phyloP scores from a whole-genome alignment of 768 basidiomycete species.

The Mycena belliarum region DNA sequence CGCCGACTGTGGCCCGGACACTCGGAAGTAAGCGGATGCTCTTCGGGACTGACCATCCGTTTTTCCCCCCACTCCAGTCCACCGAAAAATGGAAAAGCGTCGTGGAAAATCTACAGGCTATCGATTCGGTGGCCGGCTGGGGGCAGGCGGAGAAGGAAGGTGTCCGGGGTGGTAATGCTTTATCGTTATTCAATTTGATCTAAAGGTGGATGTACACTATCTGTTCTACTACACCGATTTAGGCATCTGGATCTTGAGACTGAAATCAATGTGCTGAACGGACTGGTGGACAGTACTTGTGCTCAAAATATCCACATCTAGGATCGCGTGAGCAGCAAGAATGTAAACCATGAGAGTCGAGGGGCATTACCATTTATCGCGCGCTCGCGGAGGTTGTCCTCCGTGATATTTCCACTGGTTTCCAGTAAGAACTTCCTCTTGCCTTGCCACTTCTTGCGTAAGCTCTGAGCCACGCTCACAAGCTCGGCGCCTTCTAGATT shows the following conservation, averaged over 20 bases:
- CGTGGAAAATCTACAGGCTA: slow-evolving; percentile 82
- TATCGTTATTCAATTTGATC: slow-evolving; percentile 62
- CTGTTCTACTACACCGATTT: slow-evolving; percentile 28
- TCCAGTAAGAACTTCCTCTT: slow-evolving; percentile 88
- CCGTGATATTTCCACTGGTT: slow-evolving; percentile 94
- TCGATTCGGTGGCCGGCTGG: slow-evolving; percentile 66
- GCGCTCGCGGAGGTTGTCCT: slow-evolving; percentile 76
- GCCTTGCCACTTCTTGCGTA: slow-evolving; percentile 81
- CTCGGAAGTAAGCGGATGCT: slow-evolving; percentile 62
- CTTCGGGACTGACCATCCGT: slow-evolving; percentile 89
- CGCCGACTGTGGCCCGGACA: slow-evolving; percentile 35
- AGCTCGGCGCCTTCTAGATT: slow-evolving; percentile 84
- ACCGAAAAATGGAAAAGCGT: slow-evolving; percentile 83
- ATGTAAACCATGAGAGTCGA: no score
- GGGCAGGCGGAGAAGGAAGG: slow-evolving; percentile 56
- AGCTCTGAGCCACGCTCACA: slow-evolving; percentile 59
- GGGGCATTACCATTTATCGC: slow-evolving; percentile 70
- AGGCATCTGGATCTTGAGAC: slow-evolving; percentile 87
- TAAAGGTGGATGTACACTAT: slow-evolving; percentile 7
- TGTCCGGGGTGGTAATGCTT: slow-evolving; percentile 73
- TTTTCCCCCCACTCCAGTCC: slow-evolving; percentile 78
- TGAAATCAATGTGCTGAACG: slow-evolving; percentile 94
- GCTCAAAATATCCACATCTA: slow-evolving; percentile 94
- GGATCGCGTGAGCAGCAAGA: not conserved
- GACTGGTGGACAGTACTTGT: slow-evolving; percentile 91